Evolutionary conservation across 78 protist species (phyloP), one percentile per base, ranked within the genome.

Genomic region (Dictyostelium intermedium): DNA sequence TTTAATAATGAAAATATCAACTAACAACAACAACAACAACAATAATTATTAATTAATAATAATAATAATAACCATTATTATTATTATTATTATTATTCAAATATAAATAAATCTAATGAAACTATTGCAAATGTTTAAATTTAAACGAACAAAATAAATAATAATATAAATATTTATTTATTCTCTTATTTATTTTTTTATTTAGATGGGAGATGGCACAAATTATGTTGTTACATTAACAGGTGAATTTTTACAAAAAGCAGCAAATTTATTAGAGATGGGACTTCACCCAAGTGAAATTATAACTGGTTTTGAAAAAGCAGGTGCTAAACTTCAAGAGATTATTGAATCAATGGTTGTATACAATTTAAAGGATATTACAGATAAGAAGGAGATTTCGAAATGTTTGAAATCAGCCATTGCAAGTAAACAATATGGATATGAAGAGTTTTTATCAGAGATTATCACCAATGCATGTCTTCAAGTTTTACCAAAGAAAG

Each of bases 181-280:
- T 27, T 50, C 2, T 61, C 11, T 27, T 45, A 30, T 20, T n/a
- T 47, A 45, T 63, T 10, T 18, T 3, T 5, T 16, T 27, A 82
- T 3, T 10, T 86, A 97, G 98, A 53, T 96, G 32, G 99, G 99
- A 25, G 99, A 99, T 79, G 99, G 97, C n/a, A 98, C 99, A 73
- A 99, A 99, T 97, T 56, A 97, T 11, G 99, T 98, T 74, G 82
- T 99, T 32, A 79, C 97, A 50, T 74, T 99, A 3, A 99, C 99
- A n/a, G 99, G 99, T 66, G 99, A 98, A 91, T 98, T 99, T 50
- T 97, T 99, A 25, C 83, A 89, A 35, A 80, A 96, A 82, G 99
- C 99, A 5, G 98, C 97, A 73, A 84, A 2, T 7, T 96, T 99
- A 23, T 73, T 98, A 39, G 95, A 82, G 23, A 92, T 39, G 98